A percentile compares a stretch with the other conserved stretches of the same genome.
phyloP scores from a whole-genome alignment of 176 grass and related monocot species.

The Neostapfia colusana region DNA sequence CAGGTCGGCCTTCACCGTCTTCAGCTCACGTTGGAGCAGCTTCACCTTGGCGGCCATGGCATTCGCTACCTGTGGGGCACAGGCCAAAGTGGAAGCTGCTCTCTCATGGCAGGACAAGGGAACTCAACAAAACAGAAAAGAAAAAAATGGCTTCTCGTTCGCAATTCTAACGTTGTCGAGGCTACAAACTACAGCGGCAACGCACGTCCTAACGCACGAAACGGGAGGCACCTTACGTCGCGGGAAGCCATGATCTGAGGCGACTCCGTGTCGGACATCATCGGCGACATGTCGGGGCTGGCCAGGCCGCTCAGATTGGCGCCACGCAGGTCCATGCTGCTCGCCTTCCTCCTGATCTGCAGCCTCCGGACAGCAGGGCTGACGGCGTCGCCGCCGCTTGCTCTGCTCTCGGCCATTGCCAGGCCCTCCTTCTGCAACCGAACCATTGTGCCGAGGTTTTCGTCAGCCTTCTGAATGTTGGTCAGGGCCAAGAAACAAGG shows the following conservation, averaged over 20 bases:
- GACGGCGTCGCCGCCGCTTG: constrained; percentile 19
- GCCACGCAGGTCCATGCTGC: constrained; percentile 53
- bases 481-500: background rate
- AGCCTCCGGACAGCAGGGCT: constrained; percentile 45
- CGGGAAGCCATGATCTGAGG: constrained; percentile 83
- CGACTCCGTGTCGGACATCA: constrained; percentile 51
- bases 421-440: constrained; percentile 61
- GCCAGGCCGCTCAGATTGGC: constrained; percentile 1
- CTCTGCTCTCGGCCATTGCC: constrained; percentile 38
- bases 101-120: background rate
- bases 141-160: background rate
- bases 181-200: background rate
- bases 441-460: background rate
- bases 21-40: constrained; percentile 77
- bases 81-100: constrained; percentile 6
- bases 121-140: background rate
- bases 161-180: background rate
- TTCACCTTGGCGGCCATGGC: constrained; percentile 95
- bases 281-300: constrained; percentile 41
- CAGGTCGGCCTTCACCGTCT: constrained; percentile 80
- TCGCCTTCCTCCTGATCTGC: constrained; percentile 64
- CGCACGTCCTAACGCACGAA: constrained; percentile 17
- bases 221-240: constrained; percentile 87
- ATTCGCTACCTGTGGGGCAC: constrained; percentile 59
- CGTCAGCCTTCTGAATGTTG: background rate